Evolutionary conservation across 805 yeast genomes (phyloP), one percentile per base, ranked within the genome.

Genomic region (Maudiozyma turicensis): DNA sequence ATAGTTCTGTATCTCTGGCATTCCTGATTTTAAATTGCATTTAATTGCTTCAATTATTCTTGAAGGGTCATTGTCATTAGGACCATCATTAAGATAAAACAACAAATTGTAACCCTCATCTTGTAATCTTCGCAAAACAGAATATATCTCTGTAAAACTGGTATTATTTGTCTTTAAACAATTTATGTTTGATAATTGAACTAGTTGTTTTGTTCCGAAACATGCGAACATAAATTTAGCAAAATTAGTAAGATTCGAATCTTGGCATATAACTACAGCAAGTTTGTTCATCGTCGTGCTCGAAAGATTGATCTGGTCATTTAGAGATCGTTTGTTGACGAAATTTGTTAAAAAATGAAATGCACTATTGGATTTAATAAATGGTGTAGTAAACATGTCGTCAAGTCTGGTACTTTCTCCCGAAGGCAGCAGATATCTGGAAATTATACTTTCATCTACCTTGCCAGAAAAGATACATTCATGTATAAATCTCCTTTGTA

Each of bases 371-470:
- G 86, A 78, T 55, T 72, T 75, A 1, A 73, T 54, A 26, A 70
- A 54, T 1, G 70, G 67, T 10, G 44, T 31, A 28, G 44, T 49
- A 2, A 51, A 14, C 6, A 28, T 40, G 2, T 47, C 29, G 26
- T 47, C 51, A 55, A 81, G 57, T 13, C 70, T 54, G 34, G 65
- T 64, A 43, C 89, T 81, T 35, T 75, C 77, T 0, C 96, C 96
- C 0, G 93, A 78, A 1, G 95, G 84, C 14, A 88, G 66, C 2
- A 84, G 58, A 60, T 80, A 88, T 2, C 73, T 68, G 3, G 63
- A 64, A 77, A 91, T 77, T 5, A 52, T 39, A 4, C 51, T 48
- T 3, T 32, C 30, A 8, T 41, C 39, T 3, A 64, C 15, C 44
- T 46, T 47, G 5, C 53, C 46, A 6, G 40, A 41, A 5, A 58